A percentile compares a stretch with the other conserved stretches of the same genome.
Conservation (phyloP, 352 stramenopile species). For the Aphanomyces stellatus region DNA sequence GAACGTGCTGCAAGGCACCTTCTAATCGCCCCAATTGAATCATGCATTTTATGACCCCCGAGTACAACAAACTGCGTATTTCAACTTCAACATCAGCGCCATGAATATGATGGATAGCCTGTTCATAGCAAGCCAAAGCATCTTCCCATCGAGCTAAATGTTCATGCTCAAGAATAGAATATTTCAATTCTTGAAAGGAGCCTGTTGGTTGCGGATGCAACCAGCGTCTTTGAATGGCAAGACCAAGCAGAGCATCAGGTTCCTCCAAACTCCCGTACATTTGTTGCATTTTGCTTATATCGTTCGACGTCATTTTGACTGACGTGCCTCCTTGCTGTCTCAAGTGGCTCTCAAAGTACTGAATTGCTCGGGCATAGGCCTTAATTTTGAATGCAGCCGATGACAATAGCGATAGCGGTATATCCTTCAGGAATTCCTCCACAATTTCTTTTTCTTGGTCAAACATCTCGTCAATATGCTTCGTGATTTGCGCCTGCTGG, state of each 20-base stretch:
- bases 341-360: constrained; percentile 67
- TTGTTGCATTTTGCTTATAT: constrained; percentile 61
- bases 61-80: constrained; percentile 36
- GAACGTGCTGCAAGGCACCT: constrained; percentile 79
- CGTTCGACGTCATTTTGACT: constrained; percentile 18
- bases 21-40: constrained; percentile 77
- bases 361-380: constrained; percentile 56
- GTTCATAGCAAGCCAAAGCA: constrained; percentile 63
- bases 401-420: constrained; percentile 52
- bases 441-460: constrained; percentile 72
- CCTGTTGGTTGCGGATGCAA: constrained; percentile 34
- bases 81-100: constrained; percentile 6
- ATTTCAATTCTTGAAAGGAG: constrained; percentile 51
- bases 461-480: constrained; percentile 35
- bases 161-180: constrained; percentile 60
- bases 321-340: constrained; percentile 35
- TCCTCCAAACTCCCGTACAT: constrained; percentile 75
- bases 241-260: constrained; percentile 46
- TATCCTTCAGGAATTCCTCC: constrained; percentile 67
- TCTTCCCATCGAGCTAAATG: constrained; percentile 71
- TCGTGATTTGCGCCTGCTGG: constrained; percentile 13
- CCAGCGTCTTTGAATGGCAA: constrained; percentile 47
- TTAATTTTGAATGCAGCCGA: constrained; percentile 61
- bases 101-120: constrained; percentile 65
- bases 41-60: constrained; percentile 72